phyloP scores from a whole-genome alignment of 257 asterid species.

The Lithospermum erythrorhizon region DNA sequence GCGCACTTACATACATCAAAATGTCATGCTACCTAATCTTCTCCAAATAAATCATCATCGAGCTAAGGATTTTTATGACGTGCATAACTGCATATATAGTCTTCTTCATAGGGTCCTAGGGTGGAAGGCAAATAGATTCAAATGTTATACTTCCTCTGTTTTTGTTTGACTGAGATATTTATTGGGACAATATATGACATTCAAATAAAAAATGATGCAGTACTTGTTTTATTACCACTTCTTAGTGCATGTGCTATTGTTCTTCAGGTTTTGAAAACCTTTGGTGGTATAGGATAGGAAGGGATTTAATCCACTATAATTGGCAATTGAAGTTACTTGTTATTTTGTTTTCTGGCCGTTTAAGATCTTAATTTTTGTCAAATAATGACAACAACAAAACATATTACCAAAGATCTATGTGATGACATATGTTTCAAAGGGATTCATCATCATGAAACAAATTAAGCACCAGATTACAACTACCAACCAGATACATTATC shows the following conservation, averaged over 20 bases:
- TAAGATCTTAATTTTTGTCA: neutral
- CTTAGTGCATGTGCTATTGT: neutral
- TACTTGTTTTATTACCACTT: neutral
- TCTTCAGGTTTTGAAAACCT: neutral
- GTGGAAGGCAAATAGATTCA: too few species aligned
- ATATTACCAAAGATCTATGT: neutral
- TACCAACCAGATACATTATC: neutral
- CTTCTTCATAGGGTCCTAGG: too few species aligned
- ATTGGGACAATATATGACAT: neutral
- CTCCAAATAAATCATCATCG: neutral
- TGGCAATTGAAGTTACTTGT: neutral
- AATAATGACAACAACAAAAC: neutral
- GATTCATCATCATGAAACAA: neutral
- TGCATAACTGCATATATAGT: too few species aligned
- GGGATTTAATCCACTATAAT: neutral
- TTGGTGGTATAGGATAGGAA: neutral
- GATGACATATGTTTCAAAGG: neutral
- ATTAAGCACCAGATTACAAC: neutral
- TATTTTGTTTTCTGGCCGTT: neutral
- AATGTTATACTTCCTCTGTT: neutral
- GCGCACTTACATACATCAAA: neutral
- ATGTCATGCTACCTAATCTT: neutral
- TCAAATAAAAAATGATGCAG: neutral
- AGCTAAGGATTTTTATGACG: neutral
- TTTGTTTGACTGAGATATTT: too few species aligned